Percentiles rank a stretch among this genome's conserved stretches.
These are phyloP conservation scores for Mycena olivaceomarginata DNA, from an alignment of 768 basidiomycete species.

Conservation along the genomic window DNA sequence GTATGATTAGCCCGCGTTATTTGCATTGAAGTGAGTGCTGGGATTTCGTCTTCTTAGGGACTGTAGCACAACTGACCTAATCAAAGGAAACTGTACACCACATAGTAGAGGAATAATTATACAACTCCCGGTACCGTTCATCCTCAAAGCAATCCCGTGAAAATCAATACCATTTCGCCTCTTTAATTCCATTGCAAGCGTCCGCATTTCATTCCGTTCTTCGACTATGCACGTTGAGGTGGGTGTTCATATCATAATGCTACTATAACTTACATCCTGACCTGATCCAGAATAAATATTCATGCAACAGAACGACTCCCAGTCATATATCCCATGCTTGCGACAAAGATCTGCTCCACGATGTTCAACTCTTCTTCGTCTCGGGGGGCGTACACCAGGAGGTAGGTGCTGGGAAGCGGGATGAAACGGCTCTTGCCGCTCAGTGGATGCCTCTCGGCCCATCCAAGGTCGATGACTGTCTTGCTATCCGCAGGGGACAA, in stretches of 20 bases:
- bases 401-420: slow-evolving; percentile 47
- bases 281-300: background rate
- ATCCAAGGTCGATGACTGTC: slow-evolving; percentile 51
- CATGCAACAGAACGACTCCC: slow-evolving; percentile 41
- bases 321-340: slow-evolving; percentile 49
- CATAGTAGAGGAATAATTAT: background rate
- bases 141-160: too few relatives aligned
- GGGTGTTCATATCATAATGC: slow-evolving; percentile 7
- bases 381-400: slow-evolving; percentile 53
- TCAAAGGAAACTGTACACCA: background rate
- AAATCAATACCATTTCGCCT: too few relatives aligned
- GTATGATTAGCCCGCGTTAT: slow-evolving; percentile 18
- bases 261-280: background rate
- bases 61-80: background rate
- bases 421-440: slow-evolving; percentile 38
- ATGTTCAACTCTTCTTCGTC: slow-evolving; percentile 50
- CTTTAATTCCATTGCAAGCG: background rate
- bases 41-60: background rate
- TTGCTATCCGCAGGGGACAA: slow-evolving; percentile 52
- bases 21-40: background rate
- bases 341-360: slow-evolving; percentile 48
- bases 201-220: slow-evolving; percentile 1
- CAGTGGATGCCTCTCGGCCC: slow-evolving; percentile 53
- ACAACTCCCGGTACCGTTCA: slow-evolving; percentile 8
- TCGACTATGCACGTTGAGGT: slow-evolving; percentile 6